Conservation (phyloP, 129 eudicot genomes). For the Chrysanthemum lavandulifolium region DNA sequence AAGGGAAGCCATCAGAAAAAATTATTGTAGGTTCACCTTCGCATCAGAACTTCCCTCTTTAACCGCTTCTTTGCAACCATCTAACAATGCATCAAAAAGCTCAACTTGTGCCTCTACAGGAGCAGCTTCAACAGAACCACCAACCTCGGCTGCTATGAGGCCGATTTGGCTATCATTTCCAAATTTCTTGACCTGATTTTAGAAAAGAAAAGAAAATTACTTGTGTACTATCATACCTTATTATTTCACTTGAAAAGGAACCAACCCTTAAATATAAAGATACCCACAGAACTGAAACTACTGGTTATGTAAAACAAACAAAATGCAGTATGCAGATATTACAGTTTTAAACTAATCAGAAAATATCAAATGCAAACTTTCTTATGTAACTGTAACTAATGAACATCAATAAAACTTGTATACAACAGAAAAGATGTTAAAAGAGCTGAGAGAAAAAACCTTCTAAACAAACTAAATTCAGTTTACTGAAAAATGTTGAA, state of each 20-base stretch:
- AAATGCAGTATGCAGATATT: conserved; percentile 12
- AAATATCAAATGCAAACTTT: conserved; percentile 1
- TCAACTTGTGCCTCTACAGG: conserved; percentile 90
- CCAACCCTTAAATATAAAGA: neutral
- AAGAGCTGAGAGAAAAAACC: neutral
- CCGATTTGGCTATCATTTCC: conserved; percentile 86
- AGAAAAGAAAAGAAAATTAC: neutral
- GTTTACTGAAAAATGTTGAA: no score
- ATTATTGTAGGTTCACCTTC: conserved; percentile 44
- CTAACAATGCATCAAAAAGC: conserved; percentile 86
- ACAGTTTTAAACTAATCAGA: conserved; percentile 9
- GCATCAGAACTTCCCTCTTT: conserved; percentile 60
- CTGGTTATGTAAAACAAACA: conserved; percentile 3
- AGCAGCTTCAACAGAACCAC: conserved; percentile 91
- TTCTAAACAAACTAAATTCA: no score
- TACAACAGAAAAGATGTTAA: neutral
- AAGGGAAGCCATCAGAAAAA: conserved; percentile 11
- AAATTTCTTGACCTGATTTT: conserved; percentile 80
- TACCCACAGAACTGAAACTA: neutral
- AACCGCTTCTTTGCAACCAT: conserved; percentile 91
- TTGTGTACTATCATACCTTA: neutral
- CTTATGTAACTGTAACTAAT: neutral
- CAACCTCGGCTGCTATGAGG: conserved; percentile 87
- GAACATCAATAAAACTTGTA: no score
- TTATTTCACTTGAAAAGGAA: neutral